phyloP scores from a whole-genome alignment of 306 rosid species.

The Echinosophora koreensis region DNA sequence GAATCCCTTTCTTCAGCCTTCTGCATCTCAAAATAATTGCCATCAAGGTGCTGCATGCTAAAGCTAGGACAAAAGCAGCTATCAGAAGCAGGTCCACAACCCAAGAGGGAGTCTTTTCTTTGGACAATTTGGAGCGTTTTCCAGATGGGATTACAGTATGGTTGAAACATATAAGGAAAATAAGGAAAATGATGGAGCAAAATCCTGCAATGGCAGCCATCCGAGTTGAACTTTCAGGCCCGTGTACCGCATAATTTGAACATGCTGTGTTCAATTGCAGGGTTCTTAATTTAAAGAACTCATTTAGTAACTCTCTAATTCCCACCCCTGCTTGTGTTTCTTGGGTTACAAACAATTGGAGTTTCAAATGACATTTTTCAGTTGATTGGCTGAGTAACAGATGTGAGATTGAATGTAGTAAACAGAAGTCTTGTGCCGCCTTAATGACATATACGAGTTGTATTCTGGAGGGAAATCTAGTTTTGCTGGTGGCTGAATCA shows the following conservation, averaged over 20 bases:
- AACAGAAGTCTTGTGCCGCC: constrained; percentile 66
- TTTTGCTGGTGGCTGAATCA: constrained; percentile 51
- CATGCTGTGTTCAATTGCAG: constrained; percentile 55
- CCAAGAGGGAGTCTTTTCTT: constrained; percentile 72
- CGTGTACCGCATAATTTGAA: constrained; percentile 61
- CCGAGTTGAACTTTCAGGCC: constrained; percentile 67
- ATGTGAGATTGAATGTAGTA: constrained; percentile 70
- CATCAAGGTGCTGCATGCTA: constrained; percentile 54
- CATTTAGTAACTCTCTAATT: constrained; percentile 55
- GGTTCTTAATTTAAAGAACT: constrained; percentile 58
- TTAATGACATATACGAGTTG: constrained; percentile 73
- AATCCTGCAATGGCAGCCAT: constrained; percentile 73
- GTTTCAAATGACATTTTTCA: constrained; percentile 56
- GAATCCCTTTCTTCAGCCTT: constrained; percentile 65
- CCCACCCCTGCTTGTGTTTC: constrained; percentile 61
- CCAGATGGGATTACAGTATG: constrained; percentile 61
- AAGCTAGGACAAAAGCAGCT: constrained; percentile 62
- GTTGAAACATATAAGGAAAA: constrained; percentile 62
- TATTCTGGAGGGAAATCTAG: constrained; percentile 57
- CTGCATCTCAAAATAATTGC: constrained; percentile 70
- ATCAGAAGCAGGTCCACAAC: constrained; percentile 69
- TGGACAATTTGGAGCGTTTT: constrained; percentile 48
- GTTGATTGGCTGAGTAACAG: constrained; percentile 57
- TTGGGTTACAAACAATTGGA: constrained; percentile 78
- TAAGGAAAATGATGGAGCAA: constrained; percentile 61